A percentile compares a stretch with the other conserved stretches of the same genome.
Conservation (phyloP, 1,284 basidiomycete genomes). For the Afroboletus lepidellus region DNA sequence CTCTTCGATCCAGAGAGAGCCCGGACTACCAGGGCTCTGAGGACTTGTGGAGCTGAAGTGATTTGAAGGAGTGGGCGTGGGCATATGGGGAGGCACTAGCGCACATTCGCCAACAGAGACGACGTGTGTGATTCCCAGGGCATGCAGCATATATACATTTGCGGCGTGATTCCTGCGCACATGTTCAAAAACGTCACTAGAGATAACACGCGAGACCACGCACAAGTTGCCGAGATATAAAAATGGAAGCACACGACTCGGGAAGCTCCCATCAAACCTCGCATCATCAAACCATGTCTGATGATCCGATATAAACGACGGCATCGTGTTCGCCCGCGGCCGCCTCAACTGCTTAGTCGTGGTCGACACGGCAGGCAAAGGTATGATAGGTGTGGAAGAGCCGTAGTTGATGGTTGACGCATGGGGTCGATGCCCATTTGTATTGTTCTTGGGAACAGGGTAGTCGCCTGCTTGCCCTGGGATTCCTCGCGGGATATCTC, state of each 20-base stretch:
- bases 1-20: conserved; percentile 85
- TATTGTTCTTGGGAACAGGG: conserved; percentile 23
- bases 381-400: conserved; percentile 14
- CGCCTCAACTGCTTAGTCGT: conserved; percentile 38
- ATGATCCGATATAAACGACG: conserved; percentile 64
- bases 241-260: conserved; percentile 90
- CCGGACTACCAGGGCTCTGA: conserved; percentile 54
- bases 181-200: conserved; percentile 4
- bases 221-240: conserved; percentile 94
- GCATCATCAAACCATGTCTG: conserved; percentile 91
- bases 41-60: conserved; percentile 13
- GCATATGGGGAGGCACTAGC: conserved; percentile 56
- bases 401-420: conserved; percentile 20
- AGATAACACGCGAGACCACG: conserved; percentile 36
- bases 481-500: conserved; percentile 25
- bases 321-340: conserved; percentile 68
- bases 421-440: conserved; percentile 25
- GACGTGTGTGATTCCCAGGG: conserved; percentile 96
- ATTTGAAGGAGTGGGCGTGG: conserved; percentile 5
- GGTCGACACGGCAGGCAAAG: conserved; percentile 10
- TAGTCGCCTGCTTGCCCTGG: conserved; percentile 17
- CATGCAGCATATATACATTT: conserved; percentile 94
- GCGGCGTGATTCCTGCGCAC: conserved; percentile 78
- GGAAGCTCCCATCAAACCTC: conserved; percentile 94
- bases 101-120: conserved; percentile 96